Evolutionary conservation across 805 yeast species (phyloP), one percentile per base, ranked within the genome.

Genomic region (Yarrowia porcina): DNA sequence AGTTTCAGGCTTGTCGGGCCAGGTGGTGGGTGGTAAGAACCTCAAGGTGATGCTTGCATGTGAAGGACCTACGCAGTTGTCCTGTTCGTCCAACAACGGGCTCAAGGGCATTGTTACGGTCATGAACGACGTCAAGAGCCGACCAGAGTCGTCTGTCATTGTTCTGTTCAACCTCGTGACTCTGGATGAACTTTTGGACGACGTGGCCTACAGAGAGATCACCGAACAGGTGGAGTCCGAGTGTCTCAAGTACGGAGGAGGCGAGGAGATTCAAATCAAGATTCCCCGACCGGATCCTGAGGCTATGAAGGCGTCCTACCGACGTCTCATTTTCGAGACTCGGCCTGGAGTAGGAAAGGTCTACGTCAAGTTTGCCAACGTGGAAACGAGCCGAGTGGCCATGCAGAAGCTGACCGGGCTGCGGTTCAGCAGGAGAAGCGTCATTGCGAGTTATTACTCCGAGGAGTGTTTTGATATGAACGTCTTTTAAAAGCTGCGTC

Each of bases 261-360:
- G 88, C 4, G 74, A 74, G 15, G 77, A 81, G 3, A 74, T 89
- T 1, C 79, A 79, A 63, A 82, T 90, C 17, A 91, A 94, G 0
- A 78, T 80, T 67, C 91, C 86, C 0, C 84, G 69, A 65, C 71
- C 17, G 68, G 69, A 78, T 77, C 59, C 73, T 80, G 70, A 69
- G 47, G 44, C 39, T 28, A 27, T 38, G 41, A 36, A 38, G 45
- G 49, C 68, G 80, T 67, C 76, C 79, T 70, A 63, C 82, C 74
- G 63, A 80, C 75, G 52, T 70, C 39, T 77, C 75, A 57, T 56
- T 4, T 41, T 39, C 17, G 74, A 75, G 52, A 68, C 74, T 3
- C 76, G 77, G 36, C 79, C 87, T 2, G 89, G 88, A 6, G 79
- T 86, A 52, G 97, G 97, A 0, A 86, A 83, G 66, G 79, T 90